These are phyloP conservation scores for Oryza officinalis DNA, from an alignment of 176 grass and related monocot genomes.

Conservation along the genomic window DNA sequence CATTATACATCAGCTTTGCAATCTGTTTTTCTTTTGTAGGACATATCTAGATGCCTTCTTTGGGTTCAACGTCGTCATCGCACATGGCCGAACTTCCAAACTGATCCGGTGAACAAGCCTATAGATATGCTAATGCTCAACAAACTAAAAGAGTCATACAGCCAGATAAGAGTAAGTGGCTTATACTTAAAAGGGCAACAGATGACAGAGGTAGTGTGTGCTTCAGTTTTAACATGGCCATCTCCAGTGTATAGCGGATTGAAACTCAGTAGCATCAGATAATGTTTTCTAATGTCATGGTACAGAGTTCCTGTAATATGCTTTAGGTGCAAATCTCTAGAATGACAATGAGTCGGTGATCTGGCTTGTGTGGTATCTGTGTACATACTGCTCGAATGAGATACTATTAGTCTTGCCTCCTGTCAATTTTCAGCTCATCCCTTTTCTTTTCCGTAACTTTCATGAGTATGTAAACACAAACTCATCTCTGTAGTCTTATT, in stretches of 20 bases:
- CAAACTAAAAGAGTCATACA: slow-evolving; percentile 86
- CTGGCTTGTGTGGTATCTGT: background rate
- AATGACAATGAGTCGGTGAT: background rate
- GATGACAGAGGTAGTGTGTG: background rate
- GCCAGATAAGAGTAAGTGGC: slow-evolving; percentile 82
- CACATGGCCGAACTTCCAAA: slow-evolving; percentile 80
- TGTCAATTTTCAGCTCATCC: background rate
- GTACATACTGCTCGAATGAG: background rate
- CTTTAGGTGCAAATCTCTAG: background rate
- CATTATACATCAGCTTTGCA: background rate
- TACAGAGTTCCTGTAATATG: background rate
- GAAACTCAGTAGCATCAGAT: background rate
- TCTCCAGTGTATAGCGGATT: background rate
- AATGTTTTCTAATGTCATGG: background rate
- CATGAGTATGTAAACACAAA: background rate
- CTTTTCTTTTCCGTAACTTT: background rate
- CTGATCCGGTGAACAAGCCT: slow-evolving; percentile 76
- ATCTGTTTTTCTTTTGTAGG: slow-evolving; percentile 57
- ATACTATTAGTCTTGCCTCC: background rate
- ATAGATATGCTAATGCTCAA: slow-evolving; percentile 96
- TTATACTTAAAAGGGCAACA: slow-evolving; percentile 4
- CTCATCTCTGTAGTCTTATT: background rate
- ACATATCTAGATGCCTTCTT: slow-evolving; percentile 92
- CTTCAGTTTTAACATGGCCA: background rate
- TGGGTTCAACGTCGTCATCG: slow-evolving; percentile 80